Conservation (phyloP, 2,329 filamentous ascomycete species). For the Aureobasidium sp. region DNA sequence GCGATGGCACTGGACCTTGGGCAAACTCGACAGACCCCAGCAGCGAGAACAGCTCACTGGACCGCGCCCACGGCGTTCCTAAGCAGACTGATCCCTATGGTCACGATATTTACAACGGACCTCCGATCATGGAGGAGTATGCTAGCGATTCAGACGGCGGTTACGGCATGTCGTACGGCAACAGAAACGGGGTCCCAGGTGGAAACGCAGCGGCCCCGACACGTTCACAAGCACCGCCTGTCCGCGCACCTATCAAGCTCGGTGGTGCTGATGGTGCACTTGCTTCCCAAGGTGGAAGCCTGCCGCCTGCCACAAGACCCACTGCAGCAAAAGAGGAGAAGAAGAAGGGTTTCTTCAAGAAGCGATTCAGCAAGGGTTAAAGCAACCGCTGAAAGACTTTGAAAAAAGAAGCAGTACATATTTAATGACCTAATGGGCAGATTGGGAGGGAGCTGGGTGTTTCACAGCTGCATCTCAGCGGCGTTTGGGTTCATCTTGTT, state of each 20-base stretch:
- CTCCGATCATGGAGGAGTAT: conserved; percentile 35
- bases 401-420: conserved; percentile 1
- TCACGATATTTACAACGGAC: conserved; percentile 31
- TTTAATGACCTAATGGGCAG: conserved; percentile 14
- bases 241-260: conserved; percentile 20
- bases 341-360: conserved; percentile 84
- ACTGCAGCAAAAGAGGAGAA: conserved; percentile 49
- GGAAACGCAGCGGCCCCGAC: conserved; percentile 9
- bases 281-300: conserved; percentile 20
- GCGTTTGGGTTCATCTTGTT: conserved; percentile 2
- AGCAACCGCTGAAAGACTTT: background rate
- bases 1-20: conserved; percentile 61
- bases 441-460: conserved; percentile 1
- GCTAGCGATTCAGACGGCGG: conserved; percentile 21
- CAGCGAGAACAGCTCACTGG: conserved; percentile 87
- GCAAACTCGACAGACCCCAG: conserved; percentile 84
- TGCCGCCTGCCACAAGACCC: conserved; percentile 21
- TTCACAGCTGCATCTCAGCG: conserved; percentile 15
- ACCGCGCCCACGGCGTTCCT: conserved; percentile 51
- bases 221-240: conserved; percentile 14
- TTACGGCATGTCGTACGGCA: conserved; percentile 14
- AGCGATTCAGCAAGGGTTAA: conserved; percentile 62
- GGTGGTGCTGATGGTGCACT: conserved; percentile 14
- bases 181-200: background rate
- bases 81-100: conserved; percentile 20